Conservation (phyloP, 345 rosid species). For the Bretschneidera sinensis region DNA sequence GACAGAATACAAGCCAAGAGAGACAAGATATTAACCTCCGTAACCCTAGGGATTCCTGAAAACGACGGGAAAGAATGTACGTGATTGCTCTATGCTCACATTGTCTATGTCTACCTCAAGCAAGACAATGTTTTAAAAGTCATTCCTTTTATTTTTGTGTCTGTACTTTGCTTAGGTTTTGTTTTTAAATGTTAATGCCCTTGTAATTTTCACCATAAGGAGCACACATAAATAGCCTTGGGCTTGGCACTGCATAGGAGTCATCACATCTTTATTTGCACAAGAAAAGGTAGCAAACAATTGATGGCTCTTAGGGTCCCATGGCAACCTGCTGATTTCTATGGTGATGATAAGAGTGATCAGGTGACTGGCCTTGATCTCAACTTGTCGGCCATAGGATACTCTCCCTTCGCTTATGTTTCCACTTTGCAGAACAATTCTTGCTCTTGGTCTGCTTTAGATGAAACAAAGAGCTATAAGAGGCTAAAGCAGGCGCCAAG, state of each 20-base stretch:
- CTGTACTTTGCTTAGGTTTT: not conserved
- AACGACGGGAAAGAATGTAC: constrained; percentile 9
- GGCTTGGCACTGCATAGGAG: constrained; percentile 5
- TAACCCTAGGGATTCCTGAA: constrained; percentile 17
- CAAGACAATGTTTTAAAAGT: constrained; percentile 15
- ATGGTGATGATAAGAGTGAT: constrained; percentile 1
- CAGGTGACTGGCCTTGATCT: constrained; percentile 18
- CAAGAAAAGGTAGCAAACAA: no score
- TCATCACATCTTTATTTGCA: no score
- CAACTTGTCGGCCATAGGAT: constrained; percentile 8
- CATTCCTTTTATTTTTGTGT: not conserved
- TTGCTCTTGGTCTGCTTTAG: not conserved
- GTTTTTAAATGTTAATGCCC: not conserved
- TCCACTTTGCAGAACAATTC: not conserved
- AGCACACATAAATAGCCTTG: constrained; percentile 15
- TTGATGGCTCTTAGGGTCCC: constrained; percentile 13
- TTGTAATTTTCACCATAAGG: constrained; percentile 19
- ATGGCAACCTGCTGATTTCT: constrained; percentile 10
- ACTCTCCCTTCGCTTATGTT: not conserved
- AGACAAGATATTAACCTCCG: constrained; percentile 12
- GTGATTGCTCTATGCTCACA: constrained; percentile 27
- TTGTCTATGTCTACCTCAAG: constrained; percentile 22
- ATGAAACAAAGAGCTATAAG: constrained; percentile 20
- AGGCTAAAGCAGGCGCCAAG: constrained; percentile 21
- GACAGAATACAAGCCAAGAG: not conserved